phyloP scores from a whole-genome alignment of 306 rosid genomes.

The Vicia villosa region DNA sequence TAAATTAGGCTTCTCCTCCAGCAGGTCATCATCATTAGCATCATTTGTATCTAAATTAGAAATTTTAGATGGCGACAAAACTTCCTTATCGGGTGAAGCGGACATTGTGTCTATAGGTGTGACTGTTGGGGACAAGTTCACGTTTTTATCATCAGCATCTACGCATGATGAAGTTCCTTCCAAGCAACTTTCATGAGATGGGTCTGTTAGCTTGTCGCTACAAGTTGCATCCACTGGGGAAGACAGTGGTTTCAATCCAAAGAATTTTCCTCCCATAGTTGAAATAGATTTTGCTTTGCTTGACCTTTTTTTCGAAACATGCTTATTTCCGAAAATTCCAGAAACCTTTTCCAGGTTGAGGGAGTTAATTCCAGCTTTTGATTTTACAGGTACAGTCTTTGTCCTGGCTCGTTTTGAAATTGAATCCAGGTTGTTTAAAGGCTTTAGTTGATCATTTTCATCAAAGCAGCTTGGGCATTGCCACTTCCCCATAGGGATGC shows the following conservation, averaged over 20 bases:
- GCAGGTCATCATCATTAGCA: too few relatives aligned
- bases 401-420: slow-evolving; percentile 95
- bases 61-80: slow-evolving; percentile 51
- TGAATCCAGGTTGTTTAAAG: slow-evolving; percentile 62
- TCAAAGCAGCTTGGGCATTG: slow-evolving; percentile 85
- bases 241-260: slow-evolving; percentile 50
- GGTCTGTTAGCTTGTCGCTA: slow-evolving; percentile 53
- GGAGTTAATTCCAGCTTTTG: slow-evolving; percentile 64
- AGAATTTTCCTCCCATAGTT: slow-evolving; percentile 51
- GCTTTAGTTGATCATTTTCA: slow-evolving; percentile 59
- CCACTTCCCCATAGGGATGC: slow-evolving; percentile 97
- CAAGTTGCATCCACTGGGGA: slow-evolving; percentile 54
- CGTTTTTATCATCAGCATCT: slow-evolving; percentile 53
- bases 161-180: slow-evolving; percentile 61
- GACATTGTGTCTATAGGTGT: slow-evolving; percentile 48
- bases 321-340: slow-evolving; percentile 73
- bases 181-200: slow-evolving; percentile 49
- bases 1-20: slow-evolving; percentile 52
- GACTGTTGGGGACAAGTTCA: slow-evolving; percentile 45
- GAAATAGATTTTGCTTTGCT: slow-evolving; percentile 71
- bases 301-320: slow-evolving; percentile 83
- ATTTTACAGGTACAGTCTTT: slow-evolving; percentile 55
- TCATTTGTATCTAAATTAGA: slow-evolving; percentile 51
- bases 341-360: slow-evolving; percentile 67
- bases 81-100: slow-evolving; percentile 56